Base-by-base conservation (phyloP, 805 yeast genomes). In the Scheffersomyces ergatensis region DNA sequence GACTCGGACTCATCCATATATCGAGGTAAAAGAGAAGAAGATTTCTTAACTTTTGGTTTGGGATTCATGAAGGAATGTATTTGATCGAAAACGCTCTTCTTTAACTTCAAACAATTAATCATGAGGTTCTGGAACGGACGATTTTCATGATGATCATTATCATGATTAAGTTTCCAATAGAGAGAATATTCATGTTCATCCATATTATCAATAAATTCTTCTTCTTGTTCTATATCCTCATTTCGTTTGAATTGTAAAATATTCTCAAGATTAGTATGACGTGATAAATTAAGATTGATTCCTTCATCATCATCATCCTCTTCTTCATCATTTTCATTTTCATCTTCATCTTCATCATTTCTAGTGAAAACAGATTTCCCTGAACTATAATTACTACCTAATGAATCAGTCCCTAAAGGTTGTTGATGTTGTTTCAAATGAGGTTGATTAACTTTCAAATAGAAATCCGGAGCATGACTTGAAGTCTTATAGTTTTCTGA, bases 61-160 rank as follows among this genome's bases (percentile, higher is more conserved):
- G n/a, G n/a, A n/a, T n/a, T n/a, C n/a, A n/a, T n/a, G n/a, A n/a
- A n/a, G n/a, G n/a, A n/a, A n/a, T n/a, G n/a, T n/a, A n/a, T n/a
- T n/a, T n/a, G n/a, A n/a, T n/a, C n/a, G 16, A 39, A 42, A 7
- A 51, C 37, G 17, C 51, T 51, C 34, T 56, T 51, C 38, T 53
- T 58, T 21, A 58, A 45, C 19, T 50, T 51, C 27, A 60, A 46
- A 24, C 54, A 51, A 4, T 53, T 47, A 14, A 49, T 42, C 19
- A 63, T 44, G 27, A 62, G 44, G 14, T 36, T 48, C 38, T 52
- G 56, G 29, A 18, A 50, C 13, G 14, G 47, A 33, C 20, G 48
- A 45, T 27, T 24, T 18, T 49, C 50, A 5, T 46, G 51, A 15
- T 48, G 49, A n/a, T 48, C 53, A 26, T 45, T 48, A 43, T 49